phyloP scores from a whole-genome alignment of 2,329 filamentous ascomycete species.

The Monilinia polystroma region DNA sequence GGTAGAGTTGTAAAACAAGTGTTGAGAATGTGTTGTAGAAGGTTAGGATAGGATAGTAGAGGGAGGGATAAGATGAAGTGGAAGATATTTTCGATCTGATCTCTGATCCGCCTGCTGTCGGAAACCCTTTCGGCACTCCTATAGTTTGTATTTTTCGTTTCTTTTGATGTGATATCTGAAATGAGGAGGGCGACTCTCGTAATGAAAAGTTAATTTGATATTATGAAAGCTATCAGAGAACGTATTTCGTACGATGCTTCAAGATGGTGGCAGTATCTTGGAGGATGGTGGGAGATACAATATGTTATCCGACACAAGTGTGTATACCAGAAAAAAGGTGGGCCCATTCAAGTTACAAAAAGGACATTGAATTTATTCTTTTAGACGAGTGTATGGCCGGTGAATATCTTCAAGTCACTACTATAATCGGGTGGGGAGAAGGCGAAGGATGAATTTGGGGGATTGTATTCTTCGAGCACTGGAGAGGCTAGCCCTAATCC shows the following conservation, averaged over 20 bases:
- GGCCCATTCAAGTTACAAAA: not conserved
- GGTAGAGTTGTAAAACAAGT: no score
- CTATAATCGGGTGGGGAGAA: not conserved
- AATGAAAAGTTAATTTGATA: no score
- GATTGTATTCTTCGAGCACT: not conserved
- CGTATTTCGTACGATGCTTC: not conserved
- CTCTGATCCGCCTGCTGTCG: no score
- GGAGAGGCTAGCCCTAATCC: not conserved
- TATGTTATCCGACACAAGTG: not conserved
- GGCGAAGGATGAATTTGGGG: not conserved
- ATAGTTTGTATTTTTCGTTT: no score
- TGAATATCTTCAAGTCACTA: conserved; percentile 6
- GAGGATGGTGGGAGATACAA: not conserved
- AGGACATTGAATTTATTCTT: not conserved
- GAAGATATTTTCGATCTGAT: no score
- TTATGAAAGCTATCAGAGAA: no score
- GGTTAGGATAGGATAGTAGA: no score
- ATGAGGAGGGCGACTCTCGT: no score
- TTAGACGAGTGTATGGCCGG: not conserved
- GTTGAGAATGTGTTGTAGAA: no score
- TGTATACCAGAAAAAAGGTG: not conserved
- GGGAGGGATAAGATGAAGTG: no score
- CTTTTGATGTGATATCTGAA: no score
- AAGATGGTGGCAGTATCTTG: not conserved
- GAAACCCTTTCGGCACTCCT: no score